Conservation (phyloP, 768 basidiomycete species). For the Naganishia onofrii region DNA sequence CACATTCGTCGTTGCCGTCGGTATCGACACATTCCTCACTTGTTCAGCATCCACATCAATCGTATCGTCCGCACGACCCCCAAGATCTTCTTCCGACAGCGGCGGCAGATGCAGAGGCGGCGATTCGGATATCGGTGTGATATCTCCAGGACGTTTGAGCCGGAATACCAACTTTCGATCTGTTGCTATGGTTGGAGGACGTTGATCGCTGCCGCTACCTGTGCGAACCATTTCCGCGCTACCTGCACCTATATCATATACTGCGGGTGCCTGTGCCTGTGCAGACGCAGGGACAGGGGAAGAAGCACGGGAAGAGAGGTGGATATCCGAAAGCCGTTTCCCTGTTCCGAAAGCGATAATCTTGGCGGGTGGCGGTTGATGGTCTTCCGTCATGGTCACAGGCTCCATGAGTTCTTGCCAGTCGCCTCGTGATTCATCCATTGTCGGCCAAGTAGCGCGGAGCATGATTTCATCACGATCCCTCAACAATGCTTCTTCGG, state of each 20-base stretch:
- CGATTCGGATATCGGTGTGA: slow-evolving; percentile 1
- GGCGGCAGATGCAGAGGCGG: slow-evolving; percentile 1
- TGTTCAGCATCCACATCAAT: neutral
- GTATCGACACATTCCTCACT: neutral
- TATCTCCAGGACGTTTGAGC: neutral
- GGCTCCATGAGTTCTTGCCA: slow-evolving; percentile 23
- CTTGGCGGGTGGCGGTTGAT: neutral
- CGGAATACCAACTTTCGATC: slow-evolving; percentile 3
- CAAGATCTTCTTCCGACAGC: neutral
- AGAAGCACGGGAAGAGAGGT: neutral
- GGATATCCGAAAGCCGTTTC: slow-evolving; percentile 15
- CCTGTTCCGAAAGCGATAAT: neutral
- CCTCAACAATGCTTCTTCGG: slow-evolving; percentile 12
- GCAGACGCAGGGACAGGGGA: no score
- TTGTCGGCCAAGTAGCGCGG: slow-evolving; percentile 27
- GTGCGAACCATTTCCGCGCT: neutral
- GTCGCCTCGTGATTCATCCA: slow-evolving; percentile 25
- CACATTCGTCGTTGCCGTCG: neutral
- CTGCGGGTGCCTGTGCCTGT: no score
- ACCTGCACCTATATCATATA: neutral
- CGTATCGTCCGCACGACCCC: neutral
- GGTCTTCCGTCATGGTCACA: neutral
- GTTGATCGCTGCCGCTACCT: neutral
- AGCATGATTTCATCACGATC: slow-evolving; percentile 29
- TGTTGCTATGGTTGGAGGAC: neutral